Percentiles rank a stretch among this genome's conserved stretches.
Evolutionary conservation across 768 basidiomycete genomes (phyloP).

Genomic region (Candolleomyces eurysporus): DNA sequence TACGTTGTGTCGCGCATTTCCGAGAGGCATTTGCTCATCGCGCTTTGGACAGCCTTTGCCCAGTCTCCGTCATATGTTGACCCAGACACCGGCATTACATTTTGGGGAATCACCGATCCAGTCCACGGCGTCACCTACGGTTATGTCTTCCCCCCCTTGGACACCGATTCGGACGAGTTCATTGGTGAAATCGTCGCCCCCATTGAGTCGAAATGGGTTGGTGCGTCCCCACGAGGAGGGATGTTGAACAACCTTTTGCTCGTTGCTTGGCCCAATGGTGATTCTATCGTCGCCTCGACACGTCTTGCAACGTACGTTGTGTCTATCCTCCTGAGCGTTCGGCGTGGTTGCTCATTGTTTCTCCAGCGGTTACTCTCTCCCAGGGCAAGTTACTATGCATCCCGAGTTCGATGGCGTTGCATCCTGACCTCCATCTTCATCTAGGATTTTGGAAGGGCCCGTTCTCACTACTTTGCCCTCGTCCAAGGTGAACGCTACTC

Average conservation of each 20-base stretch:
- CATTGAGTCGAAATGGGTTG: conserved; percentile 52
- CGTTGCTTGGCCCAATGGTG: conserved; percentile 61
- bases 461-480: conserved; percentile 50
- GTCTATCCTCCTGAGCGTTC: background rate
- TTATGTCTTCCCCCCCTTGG: conserved; percentile 51
- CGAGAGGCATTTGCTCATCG: background rate
- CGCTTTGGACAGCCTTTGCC: background rate
- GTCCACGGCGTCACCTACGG: conserved; percentile 45
- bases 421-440: background rate
- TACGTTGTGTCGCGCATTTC: conserved; percentile 17
- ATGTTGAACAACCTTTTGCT: conserved; percentile 58
- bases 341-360: background rate
- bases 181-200: conserved; percentile 64
- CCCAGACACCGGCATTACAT: conserved; percentile 54
- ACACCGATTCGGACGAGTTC: conserved; percentile 46
- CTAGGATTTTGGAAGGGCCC: conserved; percentile 47
- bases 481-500: conserved; percentile 53
- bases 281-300: conserved; percentile 49
- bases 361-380: conserved; percentile 48
- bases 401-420: too few relatives aligned
- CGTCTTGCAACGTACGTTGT: conserved; percentile 51
- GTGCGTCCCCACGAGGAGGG: conserved; percentile 49
- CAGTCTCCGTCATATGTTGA: conserved; percentile 36
- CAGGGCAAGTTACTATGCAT: conserved; percentile 33
- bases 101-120: conserved; percentile 43